These are phyloP conservation scores for Amesomyces nigricolor DNA, from an alignment of 2,329 filamentous ascomycete species.

Conservation along the genomic window DNA sequence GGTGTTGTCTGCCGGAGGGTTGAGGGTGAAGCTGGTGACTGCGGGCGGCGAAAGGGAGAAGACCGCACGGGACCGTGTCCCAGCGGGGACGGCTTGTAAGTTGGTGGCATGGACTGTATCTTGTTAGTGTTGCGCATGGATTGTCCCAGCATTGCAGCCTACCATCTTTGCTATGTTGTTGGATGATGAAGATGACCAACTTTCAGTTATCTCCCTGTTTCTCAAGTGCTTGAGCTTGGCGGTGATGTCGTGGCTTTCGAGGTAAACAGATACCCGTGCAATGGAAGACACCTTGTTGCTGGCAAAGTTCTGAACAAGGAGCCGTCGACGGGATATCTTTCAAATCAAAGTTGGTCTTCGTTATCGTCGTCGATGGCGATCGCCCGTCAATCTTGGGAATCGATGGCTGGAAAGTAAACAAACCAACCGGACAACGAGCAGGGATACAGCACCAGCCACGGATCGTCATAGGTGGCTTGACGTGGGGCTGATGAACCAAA, in stretches of 20 bases:
- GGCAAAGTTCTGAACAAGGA: too few species aligned
- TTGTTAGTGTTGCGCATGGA: constrained; percentile 7
- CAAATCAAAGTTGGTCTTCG: not conserved
- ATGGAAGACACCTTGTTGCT: too few species aligned
- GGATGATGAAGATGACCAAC: too few species aligned
- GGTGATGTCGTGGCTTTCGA: too few species aligned
- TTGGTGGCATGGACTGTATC: constrained; percentile 45
- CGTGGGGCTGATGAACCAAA: not conserved
- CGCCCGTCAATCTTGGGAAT: not conserved
- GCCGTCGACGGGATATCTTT: too few species aligned
- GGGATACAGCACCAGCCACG: not conserved
- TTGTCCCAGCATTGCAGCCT: not conserved
- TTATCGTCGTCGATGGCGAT: not conserved
- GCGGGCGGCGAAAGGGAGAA: constrained; percentile 58
- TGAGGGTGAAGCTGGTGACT: constrained; percentile 61
- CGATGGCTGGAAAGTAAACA: constrained; percentile 23
- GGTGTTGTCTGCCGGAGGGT: constrained; percentile 60
- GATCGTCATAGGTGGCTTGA: constrained; percentile 1
- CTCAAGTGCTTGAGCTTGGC: too few species aligned
- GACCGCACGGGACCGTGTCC: constrained; percentile 65
- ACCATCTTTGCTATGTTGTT: not conserved
- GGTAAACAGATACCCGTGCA: too few species aligned
- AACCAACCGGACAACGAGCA: constrained; percentile 23
- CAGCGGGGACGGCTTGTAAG: constrained; percentile 66
- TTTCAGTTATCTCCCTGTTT: too few species aligned